phyloP scores from a whole-genome alignment of 2,329 filamentous ascomycete species.

The Cytospora chrysosperma region DNA sequence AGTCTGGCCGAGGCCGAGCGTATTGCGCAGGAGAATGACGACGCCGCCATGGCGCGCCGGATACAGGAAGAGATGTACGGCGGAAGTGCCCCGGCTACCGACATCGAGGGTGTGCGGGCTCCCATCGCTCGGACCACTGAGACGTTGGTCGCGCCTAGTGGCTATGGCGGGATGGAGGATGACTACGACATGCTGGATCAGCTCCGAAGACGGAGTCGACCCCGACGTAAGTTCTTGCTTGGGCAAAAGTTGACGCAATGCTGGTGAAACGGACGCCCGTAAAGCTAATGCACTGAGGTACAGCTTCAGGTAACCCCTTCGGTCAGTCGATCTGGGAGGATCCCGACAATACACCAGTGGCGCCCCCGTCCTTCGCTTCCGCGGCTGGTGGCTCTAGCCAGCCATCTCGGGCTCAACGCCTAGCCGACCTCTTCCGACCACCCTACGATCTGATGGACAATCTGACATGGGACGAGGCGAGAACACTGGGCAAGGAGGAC shows the following conservation, averaged over 20 bases:
- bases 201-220: slow-evolving; percentile 49
- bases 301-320: slow-evolving; percentile 37
- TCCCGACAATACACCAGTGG: background rate
- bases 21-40: slow-evolving; percentile 71
- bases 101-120: slow-evolving; percentile 69
- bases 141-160: slow-evolving; percentile 74
- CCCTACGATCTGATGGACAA: slow-evolving; percentile 86
- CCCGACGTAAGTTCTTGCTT: slow-evolving; percentile 30
- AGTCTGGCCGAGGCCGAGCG: slow-evolving; percentile 43
- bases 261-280: background rate
- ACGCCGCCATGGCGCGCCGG: slow-evolving; percentile 87
- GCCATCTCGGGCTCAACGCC: slow-evolving; percentile 71
- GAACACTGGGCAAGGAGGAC: slow-evolving; percentile 79
- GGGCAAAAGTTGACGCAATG: background rate
- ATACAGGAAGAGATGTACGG: slow-evolving; percentile 90
- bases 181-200: slow-evolving; percentile 65
- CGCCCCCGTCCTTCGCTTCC: slow-evolving; percentile 7
- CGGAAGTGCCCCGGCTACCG: slow-evolving; percentile 37
- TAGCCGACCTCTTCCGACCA: slow-evolving; percentile 89
- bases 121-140: slow-evolving; percentile 91
- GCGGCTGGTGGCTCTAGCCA: slow-evolving; percentile 31
- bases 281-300: slow-evolving; percentile 11
- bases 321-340: slow-evolving; percentile 42
- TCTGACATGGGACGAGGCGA: slow-evolving; percentile 78
- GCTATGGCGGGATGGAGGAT: slow-evolving; percentile 51